Evolutionary conservation across 257 asterid genomes (phyloP), one percentile per base, ranked within the genome.

Genomic region (Solanum pimpinellifolium): DNA sequence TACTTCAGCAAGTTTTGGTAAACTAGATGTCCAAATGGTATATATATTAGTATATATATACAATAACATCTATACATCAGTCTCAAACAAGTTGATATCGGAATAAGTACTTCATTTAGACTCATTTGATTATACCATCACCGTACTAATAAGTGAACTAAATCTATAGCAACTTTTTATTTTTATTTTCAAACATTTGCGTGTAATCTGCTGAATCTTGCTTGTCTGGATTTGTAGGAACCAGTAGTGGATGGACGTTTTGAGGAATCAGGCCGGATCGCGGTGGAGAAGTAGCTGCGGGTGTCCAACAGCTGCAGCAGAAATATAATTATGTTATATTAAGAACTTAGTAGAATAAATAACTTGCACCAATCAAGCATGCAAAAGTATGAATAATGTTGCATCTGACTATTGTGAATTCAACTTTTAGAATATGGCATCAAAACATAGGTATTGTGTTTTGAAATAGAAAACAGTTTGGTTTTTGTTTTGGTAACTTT

Each of bases 211-310:
- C 66, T 46, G 42, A 78, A 59, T 25, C 10, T 74, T 75, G 70
- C 49, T 82, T 75, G 56, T 35, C 46, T 84, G 49, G 42, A 15
- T 66, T 25, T 86, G 86, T 85, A 91, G 95, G 92, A 91, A 77
- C 69, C 85, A 69, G 75, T 12, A 66, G 87, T 73, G 87, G 83
- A 84, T 47, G 66, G 21, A 47, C 29, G 27, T 47, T 29, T 7
- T 23, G 56, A 41, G 47, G 49, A 75, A 41, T 41, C 56, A 41
- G 35, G 8, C 23, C 0, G 35, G 35, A 37, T 37, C 7, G 27
- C 12, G 21, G 33, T 27, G 6, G 47, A 20, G 59, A 29, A 37
- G 35, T 27, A 16, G 68, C 29, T 9, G 23, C 11, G 3, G 68
- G 6, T 29, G 44, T 47, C 42, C 9, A 46, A 47, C 42, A 15